Percentiles rank a stretch among this genome's conserved stretches.
phyloP scores from a whole-genome alignment of 805 yeast genomes.

The Yarrowia sp. region DNA sequence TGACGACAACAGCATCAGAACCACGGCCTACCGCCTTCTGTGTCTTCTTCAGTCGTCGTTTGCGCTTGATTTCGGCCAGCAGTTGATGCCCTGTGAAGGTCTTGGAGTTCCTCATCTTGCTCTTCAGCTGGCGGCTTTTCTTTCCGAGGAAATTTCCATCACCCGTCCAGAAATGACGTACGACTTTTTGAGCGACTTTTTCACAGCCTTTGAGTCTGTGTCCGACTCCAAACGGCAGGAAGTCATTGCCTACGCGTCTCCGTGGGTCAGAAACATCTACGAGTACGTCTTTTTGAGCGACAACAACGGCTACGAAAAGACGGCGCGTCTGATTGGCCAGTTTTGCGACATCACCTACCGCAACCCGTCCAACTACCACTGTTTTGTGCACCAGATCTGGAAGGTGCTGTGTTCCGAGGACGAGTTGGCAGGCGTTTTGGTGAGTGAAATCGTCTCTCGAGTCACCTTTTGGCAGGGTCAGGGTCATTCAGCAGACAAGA shows the following conservation, averaged over 20 bases:
- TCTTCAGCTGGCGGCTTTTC: constrained; percentile 62
- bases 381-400: constrained; percentile 72
- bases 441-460: constrained; percentile 76
- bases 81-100: constrained; percentile 61
- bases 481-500: constrained; percentile 52
- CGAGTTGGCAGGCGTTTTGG: constrained; percentile 60
- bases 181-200: constrained; percentile 59
- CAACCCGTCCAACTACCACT: constrained; percentile 58
- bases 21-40: constrained; percentile 67
- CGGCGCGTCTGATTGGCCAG: constrained; percentile 66
- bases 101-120: constrained; percentile 73
- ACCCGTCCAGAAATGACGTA: constrained; percentile 66
- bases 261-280: constrained; percentile 77
- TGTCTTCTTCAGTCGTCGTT: constrained; percentile 68
- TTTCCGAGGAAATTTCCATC: constrained; percentile 64
- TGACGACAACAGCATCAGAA: constrained; percentile 62
- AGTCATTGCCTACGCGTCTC: constrained; percentile 62
- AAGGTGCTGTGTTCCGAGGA: constrained; percentile 67
- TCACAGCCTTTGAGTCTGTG: constrained; percentile 54
- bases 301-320: constrained; percentile 60
- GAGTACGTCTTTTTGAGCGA: constrained; percentile 60
- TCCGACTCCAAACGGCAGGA: constrained; percentile 51
- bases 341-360: constrained; percentile 64
- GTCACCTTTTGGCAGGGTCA: constrained; percentile 82
- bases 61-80: constrained; percentile 64